These are phyloP conservation scores for Fonsecaea multimorphosa DNA, from an alignment of 2,329 filamentous ascomycete species.

Conservation along the genomic window DNA sequence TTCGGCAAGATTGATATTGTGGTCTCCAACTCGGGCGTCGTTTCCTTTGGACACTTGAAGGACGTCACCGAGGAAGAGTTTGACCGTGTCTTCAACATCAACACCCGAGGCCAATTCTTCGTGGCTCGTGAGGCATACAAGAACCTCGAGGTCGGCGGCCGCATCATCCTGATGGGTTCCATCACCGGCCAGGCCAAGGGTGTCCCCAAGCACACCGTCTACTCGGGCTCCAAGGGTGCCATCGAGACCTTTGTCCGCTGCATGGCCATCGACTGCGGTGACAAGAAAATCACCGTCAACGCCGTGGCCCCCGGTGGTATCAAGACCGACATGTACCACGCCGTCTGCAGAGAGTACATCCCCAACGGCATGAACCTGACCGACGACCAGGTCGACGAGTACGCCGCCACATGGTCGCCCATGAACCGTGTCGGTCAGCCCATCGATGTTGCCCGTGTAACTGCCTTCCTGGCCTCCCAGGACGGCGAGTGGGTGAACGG, in stretches of 20 bases:
- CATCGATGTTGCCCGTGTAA: constrained; percentile 64
- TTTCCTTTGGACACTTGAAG: constrained; percentile 71
- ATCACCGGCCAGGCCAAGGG: constrained; percentile 72
- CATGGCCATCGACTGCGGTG: constrained; percentile 73
- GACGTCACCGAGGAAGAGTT: constrained; percentile 73
- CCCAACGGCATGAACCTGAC: constrained; percentile 46
- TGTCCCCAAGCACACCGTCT: constrained; percentile 73
- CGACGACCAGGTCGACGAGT: constrained; percentile 39
- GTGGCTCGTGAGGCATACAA: constrained; percentile 77
- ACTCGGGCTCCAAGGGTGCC: constrained; percentile 76
- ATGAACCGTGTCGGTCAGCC: constrained; percentile 65
- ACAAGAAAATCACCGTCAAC: constrained; percentile 72
- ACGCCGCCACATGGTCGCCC: constrained; percentile 53
- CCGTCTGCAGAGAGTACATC: constrained; percentile 48
- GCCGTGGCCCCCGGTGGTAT: constrained; percentile 70
- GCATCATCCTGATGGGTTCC: constrained; percentile 73
- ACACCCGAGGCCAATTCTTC: constrained; percentile 75
- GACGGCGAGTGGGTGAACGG: constrained; percentile 65
- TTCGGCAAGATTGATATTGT: constrained; percentile 74
- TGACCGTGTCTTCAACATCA: constrained; percentile 72
- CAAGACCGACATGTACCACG: constrained; percentile 72
- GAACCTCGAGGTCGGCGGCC: constrained; percentile 71
- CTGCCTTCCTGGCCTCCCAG: constrained; percentile 61
- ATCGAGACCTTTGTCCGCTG: constrained; percentile 78
- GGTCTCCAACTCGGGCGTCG: constrained; percentile 62